A percentile compares a stretch with the other conserved stretches of the same genome.
These are phyloP conservation scores for Mycothermus thermophilus DNA, from an alignment of 495 filamentous ascomycete genomes.

Conservation along the genomic window DNA sequence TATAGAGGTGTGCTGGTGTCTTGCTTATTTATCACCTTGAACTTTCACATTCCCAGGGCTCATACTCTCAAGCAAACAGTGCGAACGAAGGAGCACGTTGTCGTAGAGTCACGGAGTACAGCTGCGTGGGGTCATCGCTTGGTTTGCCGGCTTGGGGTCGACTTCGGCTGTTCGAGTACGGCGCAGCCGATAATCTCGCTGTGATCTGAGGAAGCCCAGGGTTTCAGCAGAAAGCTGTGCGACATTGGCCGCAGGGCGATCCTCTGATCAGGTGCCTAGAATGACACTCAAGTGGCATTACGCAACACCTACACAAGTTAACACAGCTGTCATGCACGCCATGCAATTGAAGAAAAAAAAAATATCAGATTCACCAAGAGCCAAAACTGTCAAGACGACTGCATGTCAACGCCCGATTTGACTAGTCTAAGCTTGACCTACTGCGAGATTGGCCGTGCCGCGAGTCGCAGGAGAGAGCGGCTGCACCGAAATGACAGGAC, in stretches of 20 bases:
- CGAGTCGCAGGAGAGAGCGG: slow-evolving; percentile 1
- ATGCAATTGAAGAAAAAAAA: neutral
- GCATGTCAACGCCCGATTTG: neutral
- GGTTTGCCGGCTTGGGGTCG: no score
- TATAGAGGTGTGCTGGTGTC: no score
- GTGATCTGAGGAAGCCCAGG: neutral
- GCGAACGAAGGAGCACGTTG: no score
- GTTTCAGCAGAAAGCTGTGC: slow-evolving; percentile 1
- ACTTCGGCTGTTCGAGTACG: no score
- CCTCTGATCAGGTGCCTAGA: no score
- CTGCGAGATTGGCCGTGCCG: neutral
- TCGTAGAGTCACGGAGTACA: no score
- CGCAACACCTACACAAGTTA: neutral
- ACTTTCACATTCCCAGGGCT: no score
- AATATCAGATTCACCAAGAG: neutral
- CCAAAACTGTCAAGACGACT: neutral
- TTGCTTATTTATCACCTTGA: no score
- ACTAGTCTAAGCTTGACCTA: no score
- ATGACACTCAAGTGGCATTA: neutral
- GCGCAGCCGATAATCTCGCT: no score
- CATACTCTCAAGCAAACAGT: no score
- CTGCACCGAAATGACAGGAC: slow-evolving; percentile 6
- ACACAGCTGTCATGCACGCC: slow-evolving; percentile 1
- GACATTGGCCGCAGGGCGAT: neutral
- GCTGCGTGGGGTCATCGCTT: no score